phyloP scores from a whole-genome alignment of 169 alveolate genomes.

The Cyclospora cayetanensis region DNA sequence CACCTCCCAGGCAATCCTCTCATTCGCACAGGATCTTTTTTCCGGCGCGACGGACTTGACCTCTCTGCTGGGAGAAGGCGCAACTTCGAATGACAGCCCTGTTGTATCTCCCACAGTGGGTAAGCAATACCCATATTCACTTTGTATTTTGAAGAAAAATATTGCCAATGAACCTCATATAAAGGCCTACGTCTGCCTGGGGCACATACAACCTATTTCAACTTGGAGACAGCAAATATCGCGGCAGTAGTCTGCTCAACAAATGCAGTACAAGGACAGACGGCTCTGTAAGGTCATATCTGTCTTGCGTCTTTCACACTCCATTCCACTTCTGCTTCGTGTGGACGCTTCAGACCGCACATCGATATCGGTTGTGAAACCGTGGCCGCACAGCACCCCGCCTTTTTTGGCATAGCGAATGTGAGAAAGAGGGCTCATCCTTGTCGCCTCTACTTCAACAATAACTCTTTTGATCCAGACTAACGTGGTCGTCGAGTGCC shows the following conservation, averaged over 20 bases:
- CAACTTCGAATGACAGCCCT: neutral
- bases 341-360: slow-evolving; percentile 68
- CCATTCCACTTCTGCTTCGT: no score
- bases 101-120: neutral
- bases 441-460: neutral
- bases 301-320: no score
- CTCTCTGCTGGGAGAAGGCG: neutral
- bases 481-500: slow-evolving; percentile 88
- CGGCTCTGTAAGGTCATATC: neutral
- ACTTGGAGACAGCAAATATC: slow-evolving; percentile 85
- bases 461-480: slow-evolving; percentile 73
- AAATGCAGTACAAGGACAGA: slow-evolving; percentile 69
- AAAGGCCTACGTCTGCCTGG: slow-evolving; percentile 31
- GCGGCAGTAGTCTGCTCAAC: slow-evolving; percentile 91
- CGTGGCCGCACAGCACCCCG: slow-evolving; percentile 71
- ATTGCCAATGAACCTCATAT: neutral
- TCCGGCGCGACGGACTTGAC: slow-evolving; percentile 70
- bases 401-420: slow-evolving; percentile 72
- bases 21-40: slow-evolving; percentile 48
- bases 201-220: slow-evolving; percentile 76
- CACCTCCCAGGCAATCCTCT: no score
- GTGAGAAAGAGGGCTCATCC: neutral
- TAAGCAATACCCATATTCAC: no score
- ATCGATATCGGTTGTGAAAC: slow-evolving; percentile 79
- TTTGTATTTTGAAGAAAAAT: no score